Percentiles rank a stretch among this genome's conserved stretches.
Evolutionary conservation across 2,329 filamentous ascomycete species (phyloP).

Genomic region (Dothideomycetes sp.): DNA sequence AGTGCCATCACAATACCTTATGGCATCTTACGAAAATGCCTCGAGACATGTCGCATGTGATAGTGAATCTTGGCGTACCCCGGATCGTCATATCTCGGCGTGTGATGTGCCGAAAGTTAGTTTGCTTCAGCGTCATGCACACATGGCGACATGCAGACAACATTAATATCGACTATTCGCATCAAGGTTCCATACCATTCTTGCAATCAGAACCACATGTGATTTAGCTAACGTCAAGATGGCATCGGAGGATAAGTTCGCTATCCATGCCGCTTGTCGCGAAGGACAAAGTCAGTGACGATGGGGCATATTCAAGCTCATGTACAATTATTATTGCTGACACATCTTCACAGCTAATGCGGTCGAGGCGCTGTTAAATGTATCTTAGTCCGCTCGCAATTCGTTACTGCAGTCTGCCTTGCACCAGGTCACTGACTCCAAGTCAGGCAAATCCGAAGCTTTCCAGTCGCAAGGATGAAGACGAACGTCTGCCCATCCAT

Average conservation of each 20-base stretch:
- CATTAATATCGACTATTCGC: too few relatives aligned
- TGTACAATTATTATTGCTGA: slow-evolving; percentile 8
- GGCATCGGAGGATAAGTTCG: slow-evolving; percentile 46
- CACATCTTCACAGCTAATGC: slow-evolving; percentile 42
- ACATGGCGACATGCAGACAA: too few relatives aligned
- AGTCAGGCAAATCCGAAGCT: slow-evolving; percentile 67
- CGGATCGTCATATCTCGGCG: background rate
- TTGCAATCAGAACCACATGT: too few relatives aligned
- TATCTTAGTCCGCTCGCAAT: slow-evolving; percentile 21
- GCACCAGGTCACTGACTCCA: background rate
- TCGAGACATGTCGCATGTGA: too few relatives aligned
- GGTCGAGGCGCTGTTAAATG: slow-evolving; percentile 65
- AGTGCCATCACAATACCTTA: too few relatives aligned
- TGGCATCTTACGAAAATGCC: too few relatives aligned
- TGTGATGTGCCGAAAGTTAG: background rate
- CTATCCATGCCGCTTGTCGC: slow-evolving; percentile 76
- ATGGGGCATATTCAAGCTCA: slow-evolving; percentile 4
- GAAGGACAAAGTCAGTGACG: slow-evolving; percentile 63
- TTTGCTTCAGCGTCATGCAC: too few relatives aligned
- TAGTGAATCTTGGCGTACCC: too few relatives aligned
- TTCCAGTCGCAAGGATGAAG: slow-evolving; percentile 62
- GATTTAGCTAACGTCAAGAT: slow-evolving; percentile 1
- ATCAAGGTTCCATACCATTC: too few relatives aligned
- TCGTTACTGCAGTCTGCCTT: background rate
- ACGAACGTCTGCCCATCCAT: slow-evolving; percentile 83